These are phyloP conservation scores for carrot (Daucus carota) DNA, from an alignment of 129 eudicot genomes.

Conservation along the genomic window DNA sequence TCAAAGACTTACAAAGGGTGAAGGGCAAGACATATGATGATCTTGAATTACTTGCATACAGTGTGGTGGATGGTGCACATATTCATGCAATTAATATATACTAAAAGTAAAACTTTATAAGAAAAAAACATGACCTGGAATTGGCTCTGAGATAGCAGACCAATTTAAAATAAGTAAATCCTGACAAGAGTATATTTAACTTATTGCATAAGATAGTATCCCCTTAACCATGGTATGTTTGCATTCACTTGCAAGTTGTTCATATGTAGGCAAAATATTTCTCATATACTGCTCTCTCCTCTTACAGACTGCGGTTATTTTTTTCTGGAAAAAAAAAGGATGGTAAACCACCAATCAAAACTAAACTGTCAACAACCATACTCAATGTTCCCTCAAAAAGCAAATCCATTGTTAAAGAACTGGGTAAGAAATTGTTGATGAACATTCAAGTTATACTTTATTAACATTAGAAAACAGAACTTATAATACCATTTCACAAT, in stretches of 20 bases:
- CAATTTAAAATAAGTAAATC: no score
- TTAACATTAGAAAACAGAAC: background rate
- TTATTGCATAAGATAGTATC: background rate
- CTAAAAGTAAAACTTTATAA: no score
- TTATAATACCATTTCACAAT: constrained; percentile 61
- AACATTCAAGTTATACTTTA: background rate
- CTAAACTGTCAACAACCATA: background rate
- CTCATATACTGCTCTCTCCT: background rate
- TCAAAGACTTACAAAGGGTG: no score
- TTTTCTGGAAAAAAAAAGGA: background rate
- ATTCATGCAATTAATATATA: no score
- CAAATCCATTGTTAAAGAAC: background rate
- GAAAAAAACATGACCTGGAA: no score
- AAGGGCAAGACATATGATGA: no score
- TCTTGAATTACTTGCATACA: no score
- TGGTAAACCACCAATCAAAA: background rate
- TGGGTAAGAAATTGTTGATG: background rate
- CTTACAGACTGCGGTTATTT: background rate
- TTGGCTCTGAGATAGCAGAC: no score
- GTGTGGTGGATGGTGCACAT: no score
- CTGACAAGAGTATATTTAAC: background rate
- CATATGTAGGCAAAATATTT: background rate
- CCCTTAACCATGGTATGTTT: background rate
- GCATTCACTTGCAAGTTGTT: background rate
- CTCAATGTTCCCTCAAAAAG: no score